Percentiles rank a stretch among this genome's conserved stretches.
Evolutionary conservation across 768 basidiomycete genomes (phyloP).

Genomic region (Termitomyces sp.): DNA sequence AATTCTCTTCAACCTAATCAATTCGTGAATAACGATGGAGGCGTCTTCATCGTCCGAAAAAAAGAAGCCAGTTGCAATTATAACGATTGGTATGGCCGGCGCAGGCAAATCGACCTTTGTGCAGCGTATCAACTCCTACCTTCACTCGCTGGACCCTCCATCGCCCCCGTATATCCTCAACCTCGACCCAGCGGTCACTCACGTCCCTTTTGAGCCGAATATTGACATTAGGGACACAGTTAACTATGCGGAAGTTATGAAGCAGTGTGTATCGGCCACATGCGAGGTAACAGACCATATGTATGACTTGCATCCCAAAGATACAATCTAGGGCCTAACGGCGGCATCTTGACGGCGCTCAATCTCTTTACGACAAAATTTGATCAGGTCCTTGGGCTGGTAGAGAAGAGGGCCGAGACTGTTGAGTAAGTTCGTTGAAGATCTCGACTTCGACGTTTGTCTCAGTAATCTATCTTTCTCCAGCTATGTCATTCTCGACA

Average conservation of each 20-base stretch:
- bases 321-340: conserved; percentile 98
- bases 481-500: conserved; percentile 94
- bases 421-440: conserved; percentile 70
- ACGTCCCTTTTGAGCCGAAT: conserved; percentile 91
- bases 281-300: conserved; percentile 19
- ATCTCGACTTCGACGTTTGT: not conserved
- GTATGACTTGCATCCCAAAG: conserved; percentile 39
- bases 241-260: conserved; percentile 98
- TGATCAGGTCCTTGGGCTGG: conserved; percentile 88
- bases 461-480: not conserved
- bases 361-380: conserved; percentile 99
- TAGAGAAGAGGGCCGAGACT: conserved; percentile 86
- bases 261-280: conserved; percentile 73
- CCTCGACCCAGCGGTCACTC: conserved; percentile 93
- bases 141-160: conserved; percentile 65
- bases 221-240: conserved; percentile 98
- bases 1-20: not conserved
- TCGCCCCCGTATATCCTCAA: conserved; percentile 94
- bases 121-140: conserved; percentile 88
- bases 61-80: conserved; percentile 77
- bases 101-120: conserved; percentile 98
- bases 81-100: conserved; percentile 95
- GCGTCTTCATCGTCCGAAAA: conserved; percentile 20
- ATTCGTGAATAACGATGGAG: conserved; percentile 15
- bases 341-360: conserved; percentile 94